These are phyloP conservation scores for Forsythia suspensa DNA, from an alignment of 257 asterid species.

Conservation along the genomic window DNA sequence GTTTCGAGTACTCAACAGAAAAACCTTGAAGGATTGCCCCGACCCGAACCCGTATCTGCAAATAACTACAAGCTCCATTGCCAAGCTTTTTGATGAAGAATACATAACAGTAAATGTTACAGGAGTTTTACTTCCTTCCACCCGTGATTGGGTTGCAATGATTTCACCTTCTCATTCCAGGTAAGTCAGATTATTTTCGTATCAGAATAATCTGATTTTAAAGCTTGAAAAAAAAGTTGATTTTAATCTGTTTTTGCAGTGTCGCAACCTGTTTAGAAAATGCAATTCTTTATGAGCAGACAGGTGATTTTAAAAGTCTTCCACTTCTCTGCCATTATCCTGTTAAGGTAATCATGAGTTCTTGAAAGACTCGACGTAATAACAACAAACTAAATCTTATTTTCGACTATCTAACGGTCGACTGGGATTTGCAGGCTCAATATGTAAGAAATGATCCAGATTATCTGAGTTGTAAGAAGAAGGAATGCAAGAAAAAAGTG, in stretches of 20 bases:
- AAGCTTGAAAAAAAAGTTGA: background rate
- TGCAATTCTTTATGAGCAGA: slow-evolving; percentile 44
- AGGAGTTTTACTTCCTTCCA: slow-evolving; percentile 56
- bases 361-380: too few relatives aligned
- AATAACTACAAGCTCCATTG: slow-evolving; percentile 29
- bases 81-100: slow-evolving; percentile 50
- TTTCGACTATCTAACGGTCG: background rate
- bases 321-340: slow-evolving; percentile 95
- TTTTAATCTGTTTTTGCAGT: slow-evolving; percentile 28
- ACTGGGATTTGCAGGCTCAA: slow-evolving; percentile 57
- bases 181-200: slow-evolving; percentile 31
- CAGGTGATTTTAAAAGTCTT: slow-evolving; percentile 70
- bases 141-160: slow-evolving; percentile 72
- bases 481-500: slow-evolving; percentile 41
- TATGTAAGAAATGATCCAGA: slow-evolving; percentile 61
- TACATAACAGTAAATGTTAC: slow-evolving; percentile 48
- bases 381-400: too few relatives aligned
- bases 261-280: slow-evolving; percentile 45
- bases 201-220: background rate
- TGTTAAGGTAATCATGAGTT: slow-evolving; percentile 49
- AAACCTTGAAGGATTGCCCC: slow-evolving; percentile 33
- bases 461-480: slow-evolving; percentile 53
- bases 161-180: slow-evolving; percentile 68
- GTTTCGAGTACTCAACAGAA: slow-evolving; percentile 62
- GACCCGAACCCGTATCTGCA: slow-evolving; percentile 50